Conservation (phyloP, 1,284 basidiomycete species). For the Ceratobasidium sp. region DNA sequence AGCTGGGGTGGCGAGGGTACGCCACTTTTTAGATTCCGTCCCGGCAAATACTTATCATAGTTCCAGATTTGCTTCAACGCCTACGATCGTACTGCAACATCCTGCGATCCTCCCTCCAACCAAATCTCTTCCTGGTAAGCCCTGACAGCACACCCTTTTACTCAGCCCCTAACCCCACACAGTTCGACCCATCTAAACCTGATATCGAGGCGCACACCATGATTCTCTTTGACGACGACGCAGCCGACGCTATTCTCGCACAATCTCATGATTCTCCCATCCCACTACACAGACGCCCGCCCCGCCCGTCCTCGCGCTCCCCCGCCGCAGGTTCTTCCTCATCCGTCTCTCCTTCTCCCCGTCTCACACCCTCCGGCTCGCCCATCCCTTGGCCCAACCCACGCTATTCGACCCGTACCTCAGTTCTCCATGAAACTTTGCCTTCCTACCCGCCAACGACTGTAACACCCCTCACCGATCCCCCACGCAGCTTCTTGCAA, state of each 20-base stretch:
- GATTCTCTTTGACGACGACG: slow-evolving; percentile 82
- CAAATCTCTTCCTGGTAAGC: slow-evolving; percentile 83
- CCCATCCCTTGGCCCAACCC: slow-evolving; percentile 58
- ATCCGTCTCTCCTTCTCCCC: slow-evolving; percentile 51
- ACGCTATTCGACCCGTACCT: slow-evolving; percentile 65
- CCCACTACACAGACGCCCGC: slow-evolving; percentile 81
- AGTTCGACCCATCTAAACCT: slow-evolving; percentile 81
- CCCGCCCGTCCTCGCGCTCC: slow-evolving; percentile 57
- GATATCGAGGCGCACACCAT: slow-evolving; percentile 93
- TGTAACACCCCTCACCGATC: slow-evolving; percentile 64
- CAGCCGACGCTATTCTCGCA: slow-evolving; percentile 83
- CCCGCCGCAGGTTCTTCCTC: slow-evolving; percentile 58
- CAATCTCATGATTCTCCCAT: slow-evolving; percentile 83
- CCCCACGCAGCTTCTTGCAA: slow-evolving; percentile 82
- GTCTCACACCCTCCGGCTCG: slow-evolving; percentile 38
- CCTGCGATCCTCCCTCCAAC: slow-evolving; percentile 82
- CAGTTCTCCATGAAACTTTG: slow-evolving; percentile 73
- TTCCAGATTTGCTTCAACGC: slow-evolving; percentile 75
- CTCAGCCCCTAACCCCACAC: neutral
- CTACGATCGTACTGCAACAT: slow-evolving; percentile 80
- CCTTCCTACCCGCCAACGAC: slow-evolving; percentile 66
- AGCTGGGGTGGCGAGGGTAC: slow-evolving; percentile 81
- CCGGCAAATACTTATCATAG: slow-evolving; percentile 11
- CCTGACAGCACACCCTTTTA: no score
- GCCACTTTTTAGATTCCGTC: neutral